Evolutionary conservation across 2,329 filamentous ascomycete genomes (phyloP).

Genomic region (Raffaelea deltoideospora): DNA sequence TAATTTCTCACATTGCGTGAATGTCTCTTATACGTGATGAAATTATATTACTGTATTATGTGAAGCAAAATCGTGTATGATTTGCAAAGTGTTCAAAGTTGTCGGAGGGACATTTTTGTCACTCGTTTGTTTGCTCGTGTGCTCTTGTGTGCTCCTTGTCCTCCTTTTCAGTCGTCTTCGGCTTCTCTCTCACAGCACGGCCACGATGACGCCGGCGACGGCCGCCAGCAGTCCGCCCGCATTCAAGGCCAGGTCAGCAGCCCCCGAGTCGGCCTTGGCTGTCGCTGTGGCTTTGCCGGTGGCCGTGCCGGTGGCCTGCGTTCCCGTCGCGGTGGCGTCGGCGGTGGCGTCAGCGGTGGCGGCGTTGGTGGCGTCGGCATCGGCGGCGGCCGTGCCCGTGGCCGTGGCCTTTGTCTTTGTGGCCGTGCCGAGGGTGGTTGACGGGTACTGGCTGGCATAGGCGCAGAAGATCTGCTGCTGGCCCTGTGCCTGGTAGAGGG

Average conservation of each 20-base stretch:
- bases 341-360: conserved; percentile 7
- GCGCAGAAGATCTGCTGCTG: conserved; percentile 29
- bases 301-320: conserved; percentile 10
- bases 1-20: no score
- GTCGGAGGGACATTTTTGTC: no score
- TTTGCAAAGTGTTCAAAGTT: no score
- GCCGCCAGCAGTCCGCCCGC: conserved; percentile 16
- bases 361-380: conserved; percentile 8
- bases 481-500: conserved; percentile 17
- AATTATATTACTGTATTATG: no score
- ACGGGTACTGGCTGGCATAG: conserved; percentile 27
- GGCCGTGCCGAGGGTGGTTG: conserved; percentile 13
- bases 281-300: not conserved
- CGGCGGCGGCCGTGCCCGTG: conserved; percentile 8
- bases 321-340: not conserved
- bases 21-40: no score
- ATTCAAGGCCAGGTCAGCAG: conserved; percentile 14
- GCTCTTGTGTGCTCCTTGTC: not conserved
- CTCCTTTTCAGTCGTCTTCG: not conserved
- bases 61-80: no score
- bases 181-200: conserved; percentile 12
- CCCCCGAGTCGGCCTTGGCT: conserved; percentile 8
- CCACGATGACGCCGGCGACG: conserved; percentile 17
- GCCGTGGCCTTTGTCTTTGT: conserved; percentile 11
- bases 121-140: no score